phyloP scores from a whole-genome alignment of 2,329 filamentous ascomycete species.

The Claviceps humidiphila region DNA sequence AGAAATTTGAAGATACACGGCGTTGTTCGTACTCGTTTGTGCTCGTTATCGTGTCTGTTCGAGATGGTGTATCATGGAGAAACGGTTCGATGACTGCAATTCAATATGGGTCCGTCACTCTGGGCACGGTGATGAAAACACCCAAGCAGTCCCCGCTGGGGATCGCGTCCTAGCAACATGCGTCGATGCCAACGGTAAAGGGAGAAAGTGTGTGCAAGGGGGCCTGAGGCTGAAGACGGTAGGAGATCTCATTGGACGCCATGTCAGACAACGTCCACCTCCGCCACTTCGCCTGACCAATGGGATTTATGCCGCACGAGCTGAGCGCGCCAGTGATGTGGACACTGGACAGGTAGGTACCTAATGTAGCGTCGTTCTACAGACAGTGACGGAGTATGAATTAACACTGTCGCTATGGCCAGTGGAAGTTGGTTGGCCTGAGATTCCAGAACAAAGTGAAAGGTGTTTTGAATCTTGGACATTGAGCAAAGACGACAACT shows the following conservation, averaged over 20 bases:
- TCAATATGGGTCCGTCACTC: neutral
- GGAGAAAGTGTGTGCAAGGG: neutral
- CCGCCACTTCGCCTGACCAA: conserved; percentile 4
- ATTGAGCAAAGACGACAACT: neutral
- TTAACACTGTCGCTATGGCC: neutral
- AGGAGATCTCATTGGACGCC: conserved; percentile 7
- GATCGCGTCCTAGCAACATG: conserved; percentile 9
- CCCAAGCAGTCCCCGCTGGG: conserved; percentile 3
- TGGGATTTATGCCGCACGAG: neutral
- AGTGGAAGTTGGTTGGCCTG: neutral
- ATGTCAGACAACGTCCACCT: neutral
- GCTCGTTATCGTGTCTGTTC: conserved; percentile 5
- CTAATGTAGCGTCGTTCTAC: no score
- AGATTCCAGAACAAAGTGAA: neutral
- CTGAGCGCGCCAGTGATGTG: neutral
- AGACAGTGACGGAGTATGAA: no score
- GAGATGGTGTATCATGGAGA: conserved; percentile 8
- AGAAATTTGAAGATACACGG: neutral
- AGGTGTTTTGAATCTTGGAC: neutral
- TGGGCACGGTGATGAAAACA: conserved; percentile 8
- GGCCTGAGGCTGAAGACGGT: conserved; percentile 9
- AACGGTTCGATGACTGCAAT: conserved; percentile 1
- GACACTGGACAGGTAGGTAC: no score
- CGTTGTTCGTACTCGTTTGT: neutral
- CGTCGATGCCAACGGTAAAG: neutral